Percentiles rank a stretch among this genome's conserved stretches.
phyloP scores from a whole-genome alignment of 2,329 filamentous ascomycete species.

The Trichoderma sp. region DNA sequence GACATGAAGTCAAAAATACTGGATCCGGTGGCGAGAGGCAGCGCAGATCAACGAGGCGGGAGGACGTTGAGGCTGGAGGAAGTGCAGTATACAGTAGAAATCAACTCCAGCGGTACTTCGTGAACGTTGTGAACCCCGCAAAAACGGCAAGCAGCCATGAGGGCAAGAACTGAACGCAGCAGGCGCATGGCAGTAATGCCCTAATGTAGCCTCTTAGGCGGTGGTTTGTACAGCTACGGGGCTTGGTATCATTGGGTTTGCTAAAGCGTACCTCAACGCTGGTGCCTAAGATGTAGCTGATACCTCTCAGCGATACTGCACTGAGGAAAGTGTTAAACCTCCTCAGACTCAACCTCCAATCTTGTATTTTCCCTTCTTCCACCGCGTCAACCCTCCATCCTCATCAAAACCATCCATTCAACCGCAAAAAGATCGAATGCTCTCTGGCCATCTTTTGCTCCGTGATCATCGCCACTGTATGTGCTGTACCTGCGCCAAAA shows the following conservation, averaged over 20 bases:
- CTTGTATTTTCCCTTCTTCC: neutral
- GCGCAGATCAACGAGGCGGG: neutral
- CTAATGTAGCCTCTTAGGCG: neutral
- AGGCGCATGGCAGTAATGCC: neutral
- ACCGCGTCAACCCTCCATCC: neutral
- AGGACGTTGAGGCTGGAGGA: neutral
- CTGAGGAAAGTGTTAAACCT: no score
- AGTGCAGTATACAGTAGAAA: neutral
- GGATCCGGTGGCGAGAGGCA: neutral
- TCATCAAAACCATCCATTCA: neutral
- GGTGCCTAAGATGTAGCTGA: neutral
- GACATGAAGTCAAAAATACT: neutral
- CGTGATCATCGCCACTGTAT: neutral
- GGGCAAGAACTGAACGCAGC: neutral
- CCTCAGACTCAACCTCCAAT: neutral
- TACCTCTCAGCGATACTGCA: neutral
- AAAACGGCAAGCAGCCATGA: neutral
- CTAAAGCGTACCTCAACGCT: neutral
- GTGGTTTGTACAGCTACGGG: neutral
- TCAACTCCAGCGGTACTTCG: neutral
- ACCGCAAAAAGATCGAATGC: neutral
- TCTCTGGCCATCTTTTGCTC: neutral
- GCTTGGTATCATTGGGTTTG: neutral
- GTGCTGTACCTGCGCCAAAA: slow-evolving; percentile 10
- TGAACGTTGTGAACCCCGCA: neutral